phyloP scores from a whole-genome alignment of 2,329 filamentous ascomycete species.

The Hypoxylon sp. region DNA sequence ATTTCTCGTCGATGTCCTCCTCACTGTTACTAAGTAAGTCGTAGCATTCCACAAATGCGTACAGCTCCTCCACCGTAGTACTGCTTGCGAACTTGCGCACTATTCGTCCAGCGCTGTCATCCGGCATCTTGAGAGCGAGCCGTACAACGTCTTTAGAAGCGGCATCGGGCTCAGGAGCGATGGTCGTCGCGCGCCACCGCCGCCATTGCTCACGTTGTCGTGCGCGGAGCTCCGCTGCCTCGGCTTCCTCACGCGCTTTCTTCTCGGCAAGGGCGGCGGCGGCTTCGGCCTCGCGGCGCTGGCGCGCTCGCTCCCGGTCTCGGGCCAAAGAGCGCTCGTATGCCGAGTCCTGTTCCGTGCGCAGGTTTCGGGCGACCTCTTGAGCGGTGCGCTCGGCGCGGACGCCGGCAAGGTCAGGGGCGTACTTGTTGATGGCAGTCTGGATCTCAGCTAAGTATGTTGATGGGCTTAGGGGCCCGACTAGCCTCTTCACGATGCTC shows the following conservation, averaged over 20 bases:
- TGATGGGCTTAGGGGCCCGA: conserved; percentile 76
- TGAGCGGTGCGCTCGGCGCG: conserved; percentile 84
- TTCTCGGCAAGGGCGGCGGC: conserved; percentile 76
- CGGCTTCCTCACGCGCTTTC: conserved; percentile 70
- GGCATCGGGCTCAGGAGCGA: conserved; percentile 75
- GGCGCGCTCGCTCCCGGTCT: conserved; percentile 85
- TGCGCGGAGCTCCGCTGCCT: conserved; percentile 67
- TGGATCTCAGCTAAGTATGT: conserved; percentile 84
- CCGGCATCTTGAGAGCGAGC: conserved; percentile 74
- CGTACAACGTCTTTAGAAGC: conserved; percentile 78
- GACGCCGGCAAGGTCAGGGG: conserved; percentile 79
- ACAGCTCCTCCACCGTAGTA: conserved; percentile 87
- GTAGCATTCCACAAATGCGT: conserved; percentile 96
- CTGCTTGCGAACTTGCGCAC: conserved; percentile 79
- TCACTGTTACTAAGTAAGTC: conserved; percentile 64
- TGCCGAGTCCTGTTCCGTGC: conserved; percentile 91
- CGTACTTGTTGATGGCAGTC: conserved; percentile 79
- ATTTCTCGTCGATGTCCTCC: conserved; percentile 56
- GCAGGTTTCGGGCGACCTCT: conserved; percentile 81
- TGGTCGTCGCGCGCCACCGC: conserved; percentile 78
- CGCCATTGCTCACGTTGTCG: conserved; percentile 76
- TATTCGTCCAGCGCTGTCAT: conserved; percentile 75
- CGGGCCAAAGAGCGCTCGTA: conserved; percentile 92
- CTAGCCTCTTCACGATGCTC: conserved; percentile 86
- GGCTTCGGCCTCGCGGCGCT: conserved; percentile 80